phyloP scores from a whole-genome alignment of 768 basidiomycete genomes.

The Podaxis pistillaris region DNA sequence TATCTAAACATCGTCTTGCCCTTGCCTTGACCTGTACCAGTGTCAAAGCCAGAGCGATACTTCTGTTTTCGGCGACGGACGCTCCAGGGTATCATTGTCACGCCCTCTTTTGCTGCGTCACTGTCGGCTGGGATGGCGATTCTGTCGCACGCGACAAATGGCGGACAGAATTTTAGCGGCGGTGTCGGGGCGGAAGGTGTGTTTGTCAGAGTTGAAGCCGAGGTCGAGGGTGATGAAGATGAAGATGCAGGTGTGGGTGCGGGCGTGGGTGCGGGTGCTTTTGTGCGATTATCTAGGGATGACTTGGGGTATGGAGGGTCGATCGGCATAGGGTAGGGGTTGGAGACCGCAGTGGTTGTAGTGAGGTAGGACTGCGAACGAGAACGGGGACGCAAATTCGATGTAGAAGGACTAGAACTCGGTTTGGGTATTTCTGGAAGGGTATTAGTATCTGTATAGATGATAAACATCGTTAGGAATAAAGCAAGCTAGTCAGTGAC shows the following conservation, averaged over 20 bases:
- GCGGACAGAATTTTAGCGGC: slow-evolving; percentile 9
- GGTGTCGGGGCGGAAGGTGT: neutral
- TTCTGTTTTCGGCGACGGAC: slow-evolving; percentile 13
- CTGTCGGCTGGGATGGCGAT: slow-evolving; percentile 9
- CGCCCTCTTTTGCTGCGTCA: slow-evolving; percentile 12
- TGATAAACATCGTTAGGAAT: slow-evolving; percentile 9
- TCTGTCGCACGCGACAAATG: slow-evolving; percentile 12
- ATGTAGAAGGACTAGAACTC: slow-evolving; percentile 6
- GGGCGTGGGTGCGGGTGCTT: neutral
- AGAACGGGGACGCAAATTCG: slow-evolving; percentile 12
- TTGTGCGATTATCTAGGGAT: neutral
- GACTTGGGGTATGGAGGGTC: slow-evolving; percentile 6
- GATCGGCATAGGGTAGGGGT: slow-evolving; percentile 8
- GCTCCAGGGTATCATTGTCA: slow-evolving; percentile 16
- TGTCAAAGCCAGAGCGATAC: slow-evolving; percentile 12
- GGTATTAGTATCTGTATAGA: neutral
- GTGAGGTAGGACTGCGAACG: slow-evolving; percentile 11
- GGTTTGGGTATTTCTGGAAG: slow-evolving; percentile 3
- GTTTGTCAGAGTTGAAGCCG: neutral
- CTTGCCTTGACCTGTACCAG: slow-evolving; percentile 12
- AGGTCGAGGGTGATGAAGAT: neutral
- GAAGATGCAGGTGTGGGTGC: neutral
- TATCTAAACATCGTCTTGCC: slow-evolving; percentile 17
- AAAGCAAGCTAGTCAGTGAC: slow-evolving; percentile 3
- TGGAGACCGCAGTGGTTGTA: slow-evolving; percentile 8